These are phyloP conservation scores for Nannizzia gypsea DNA, from an alignment of 2,329 filamentous ascomycete genomes.

Conservation along the genomic window DNA sequence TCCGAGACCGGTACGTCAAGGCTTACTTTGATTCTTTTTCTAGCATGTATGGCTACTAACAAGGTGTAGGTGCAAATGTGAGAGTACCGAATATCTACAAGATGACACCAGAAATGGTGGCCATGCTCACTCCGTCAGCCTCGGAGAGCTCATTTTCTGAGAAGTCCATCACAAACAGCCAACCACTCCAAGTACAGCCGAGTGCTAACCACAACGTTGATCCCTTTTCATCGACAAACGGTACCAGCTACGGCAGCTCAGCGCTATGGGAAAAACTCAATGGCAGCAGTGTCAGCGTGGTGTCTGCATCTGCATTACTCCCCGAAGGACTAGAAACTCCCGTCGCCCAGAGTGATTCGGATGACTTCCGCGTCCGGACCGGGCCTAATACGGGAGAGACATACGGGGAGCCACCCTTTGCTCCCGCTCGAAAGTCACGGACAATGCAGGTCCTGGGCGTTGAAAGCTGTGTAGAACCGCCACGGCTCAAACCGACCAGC, in stretches of 20 bases:
- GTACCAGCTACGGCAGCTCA: slow-evolving; percentile 28
- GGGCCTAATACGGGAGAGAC: slow-evolving; percentile 21
- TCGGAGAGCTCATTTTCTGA: slow-evolving; percentile 25
- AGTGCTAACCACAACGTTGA: slow-evolving; percentile 30
- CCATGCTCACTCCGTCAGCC: slow-evolving; percentile 33
- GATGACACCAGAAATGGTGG: slow-evolving; percentile 52
- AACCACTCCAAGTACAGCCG: slow-evolving; percentile 27
- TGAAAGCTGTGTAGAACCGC: slow-evolving; percentile 42
- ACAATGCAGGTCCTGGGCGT: slow-evolving; percentile 43
- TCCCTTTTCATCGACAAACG: slow-evolving; percentile 30
- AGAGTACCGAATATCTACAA: slow-evolving; percentile 80
- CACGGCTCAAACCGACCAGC: slow-evolving; percentile 49
- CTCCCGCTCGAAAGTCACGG: slow-evolving; percentile 40
- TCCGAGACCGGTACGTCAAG: slow-evolving; percentile 58
- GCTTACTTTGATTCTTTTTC: not conserved
- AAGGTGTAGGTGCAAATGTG: slow-evolving; percentile 55
- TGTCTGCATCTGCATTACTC: slow-evolving; percentile 22
- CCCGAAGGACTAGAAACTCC: slow-evolving; percentile 55
- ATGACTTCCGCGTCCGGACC: slow-evolving; percentile 28
- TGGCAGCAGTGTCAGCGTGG: slow-evolving; percentile 34
- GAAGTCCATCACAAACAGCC: slow-evolving; percentile 22
- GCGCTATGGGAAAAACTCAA: slow-evolving; percentile 40
- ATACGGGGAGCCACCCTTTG: slow-evolving; percentile 33
- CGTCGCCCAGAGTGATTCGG: slow-evolving; percentile 37
- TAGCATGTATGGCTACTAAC: not conserved